Conservation (phyloP, 495 filamentous ascomycete species). For the Haplographium delicatum region DNA sequence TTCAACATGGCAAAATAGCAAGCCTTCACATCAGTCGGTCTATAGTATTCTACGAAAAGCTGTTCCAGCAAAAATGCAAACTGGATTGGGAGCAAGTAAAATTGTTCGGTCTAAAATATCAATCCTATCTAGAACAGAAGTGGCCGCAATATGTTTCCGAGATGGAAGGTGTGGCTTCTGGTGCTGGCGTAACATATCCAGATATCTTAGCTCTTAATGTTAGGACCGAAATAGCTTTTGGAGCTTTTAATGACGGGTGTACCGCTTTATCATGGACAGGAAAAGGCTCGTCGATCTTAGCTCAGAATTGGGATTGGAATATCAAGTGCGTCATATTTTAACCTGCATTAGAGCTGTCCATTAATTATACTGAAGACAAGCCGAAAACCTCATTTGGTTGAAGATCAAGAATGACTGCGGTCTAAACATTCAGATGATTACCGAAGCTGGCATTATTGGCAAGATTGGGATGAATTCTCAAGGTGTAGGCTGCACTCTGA, state of each 20-base stretch:
- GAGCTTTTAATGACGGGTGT: conserved; percentile 50
- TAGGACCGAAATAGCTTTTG: conserved; percentile 62
- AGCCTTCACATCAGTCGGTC: conserved; percentile 38
- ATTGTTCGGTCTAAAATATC: conserved; percentile 39
- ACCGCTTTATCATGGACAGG: conserved; percentile 53
- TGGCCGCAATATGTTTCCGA: conserved; percentile 46
- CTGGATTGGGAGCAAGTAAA: conserved; percentile 46
- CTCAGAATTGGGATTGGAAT: conserved; percentile 68
- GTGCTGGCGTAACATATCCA: conserved; percentile 43
- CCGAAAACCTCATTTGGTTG: conserved; percentile 50
- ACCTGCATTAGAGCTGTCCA: neutral
- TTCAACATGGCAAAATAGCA: conserved; percentile 46
- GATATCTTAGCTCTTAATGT: conserved; percentile 64
- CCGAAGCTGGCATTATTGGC: conserved; percentile 64
- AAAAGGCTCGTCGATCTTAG: conserved; percentile 36
- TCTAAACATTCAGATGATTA: conserved; percentile 34
- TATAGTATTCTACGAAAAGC: conserved; percentile 44
- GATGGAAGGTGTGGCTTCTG: conserved; percentile 55
- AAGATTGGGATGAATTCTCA: conserved; percentile 64
- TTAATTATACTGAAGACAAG: conserved; percentile 24
- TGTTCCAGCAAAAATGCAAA: conserved; percentile 45
- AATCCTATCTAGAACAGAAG: conserved; percentile 30
- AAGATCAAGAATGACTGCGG: conserved; percentile 40
- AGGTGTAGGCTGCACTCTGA: conserved; percentile 62
- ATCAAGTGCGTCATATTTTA: conserved; percentile 6